These are phyloP conservation scores for Kodamaea sp. DNA, from an alignment of 1,139 yeast species.

Conservation along the genomic window DNA sequence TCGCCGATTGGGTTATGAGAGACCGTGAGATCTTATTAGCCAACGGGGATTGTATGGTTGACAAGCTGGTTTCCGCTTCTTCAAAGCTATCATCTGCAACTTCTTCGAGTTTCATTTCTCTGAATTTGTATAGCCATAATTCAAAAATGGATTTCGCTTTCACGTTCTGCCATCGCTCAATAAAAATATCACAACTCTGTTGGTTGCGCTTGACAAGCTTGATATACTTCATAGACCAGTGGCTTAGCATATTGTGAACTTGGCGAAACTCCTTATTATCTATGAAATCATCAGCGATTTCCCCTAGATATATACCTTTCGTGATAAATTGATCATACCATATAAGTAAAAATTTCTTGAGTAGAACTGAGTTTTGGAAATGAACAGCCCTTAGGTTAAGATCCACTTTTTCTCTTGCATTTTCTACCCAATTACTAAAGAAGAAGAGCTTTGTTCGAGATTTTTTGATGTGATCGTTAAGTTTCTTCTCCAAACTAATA, in stretches of 20 bases:
- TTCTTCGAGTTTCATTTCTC: constrained; percentile 8
- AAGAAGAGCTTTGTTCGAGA: constrained; percentile 11
- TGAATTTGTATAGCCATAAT: constrained; percentile 31
- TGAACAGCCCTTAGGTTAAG: constrained; percentile 16
- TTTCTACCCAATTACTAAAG: constrained; percentile 20
- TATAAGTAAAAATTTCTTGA: constrained; percentile 30
- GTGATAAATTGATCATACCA: constrained; percentile 38
- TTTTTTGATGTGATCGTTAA: constrained; percentile 10
- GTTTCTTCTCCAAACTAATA: too few relatives aligned
- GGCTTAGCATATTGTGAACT: constrained; percentile 29
- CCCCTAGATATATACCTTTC: constrained; percentile 25
- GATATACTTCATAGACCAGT: constrained; percentile 42
- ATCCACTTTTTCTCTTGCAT: constrained; percentile 5
- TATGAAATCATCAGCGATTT: constrained; percentile 30
- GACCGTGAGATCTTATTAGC: constrained; percentile 25
- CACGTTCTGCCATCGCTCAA: constrained; percentile 33
- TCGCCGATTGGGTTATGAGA: constrained; percentile 1
- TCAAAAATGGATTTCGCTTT: constrained; percentile 35
- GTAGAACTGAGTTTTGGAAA: constrained; percentile 25
- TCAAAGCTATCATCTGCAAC: constrained; percentile 14
- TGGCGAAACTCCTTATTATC: constrained; percentile 30
- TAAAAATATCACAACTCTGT: constrained; percentile 39
- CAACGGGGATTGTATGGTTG: constrained; percentile 38
- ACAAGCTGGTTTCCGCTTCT: constrained; percentile 22
- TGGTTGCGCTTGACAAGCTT: constrained; percentile 35